Evolutionary conservation across 129 eudicot genomes (phyloP).

Genomic region (Smallanthus sonchifolius): DNA sequence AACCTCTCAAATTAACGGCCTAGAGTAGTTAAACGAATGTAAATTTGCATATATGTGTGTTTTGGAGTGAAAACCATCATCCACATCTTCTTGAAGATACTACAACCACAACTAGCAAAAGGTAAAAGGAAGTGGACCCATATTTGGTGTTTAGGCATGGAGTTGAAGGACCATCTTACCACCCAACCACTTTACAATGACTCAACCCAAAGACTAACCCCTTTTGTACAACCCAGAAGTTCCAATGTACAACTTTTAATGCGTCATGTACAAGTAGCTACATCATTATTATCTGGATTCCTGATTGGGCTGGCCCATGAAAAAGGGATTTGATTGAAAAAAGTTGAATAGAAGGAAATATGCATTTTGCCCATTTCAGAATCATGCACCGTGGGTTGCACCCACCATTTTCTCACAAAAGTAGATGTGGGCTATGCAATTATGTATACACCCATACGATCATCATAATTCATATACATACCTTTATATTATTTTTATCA

Average conservation of each 20-base stretch:
- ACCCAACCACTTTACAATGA: constrained; percentile 16
- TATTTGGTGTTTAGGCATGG: constrained; percentile 27
- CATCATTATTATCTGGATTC: constrained; percentile 2
- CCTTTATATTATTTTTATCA: constrained; percentile 3
- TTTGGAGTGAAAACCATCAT: neutral
- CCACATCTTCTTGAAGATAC: constrained; percentile 12
- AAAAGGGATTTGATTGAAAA: constrained; percentile 16
- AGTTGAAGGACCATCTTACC: constrained; percentile 18
- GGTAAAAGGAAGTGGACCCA: constrained; percentile 16
- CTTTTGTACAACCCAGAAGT: neutral
- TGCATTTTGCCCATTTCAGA: constrained; percentile 37
- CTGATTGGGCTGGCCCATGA: constrained; percentile 37
- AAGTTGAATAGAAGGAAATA: constrained; percentile 20
- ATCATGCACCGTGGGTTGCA: constrained; percentile 26
- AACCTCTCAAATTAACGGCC: too few species aligned
- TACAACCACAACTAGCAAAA: constrained; percentile 10
- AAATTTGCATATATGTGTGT: too few species aligned
- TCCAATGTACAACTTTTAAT: constrained; percentile 3
- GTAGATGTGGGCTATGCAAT: constrained; percentile 27
- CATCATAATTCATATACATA: neutral
- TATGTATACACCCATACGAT: constrained; percentile 10
- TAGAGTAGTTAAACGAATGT: too few species aligned
- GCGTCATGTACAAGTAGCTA: neutral
- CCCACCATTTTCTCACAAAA: constrained; percentile 35
- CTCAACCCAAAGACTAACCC: constrained; percentile 14